phyloP scores from a whole-genome alignment of 345 rosid species.

The Pistacia integerrima region DNA sequence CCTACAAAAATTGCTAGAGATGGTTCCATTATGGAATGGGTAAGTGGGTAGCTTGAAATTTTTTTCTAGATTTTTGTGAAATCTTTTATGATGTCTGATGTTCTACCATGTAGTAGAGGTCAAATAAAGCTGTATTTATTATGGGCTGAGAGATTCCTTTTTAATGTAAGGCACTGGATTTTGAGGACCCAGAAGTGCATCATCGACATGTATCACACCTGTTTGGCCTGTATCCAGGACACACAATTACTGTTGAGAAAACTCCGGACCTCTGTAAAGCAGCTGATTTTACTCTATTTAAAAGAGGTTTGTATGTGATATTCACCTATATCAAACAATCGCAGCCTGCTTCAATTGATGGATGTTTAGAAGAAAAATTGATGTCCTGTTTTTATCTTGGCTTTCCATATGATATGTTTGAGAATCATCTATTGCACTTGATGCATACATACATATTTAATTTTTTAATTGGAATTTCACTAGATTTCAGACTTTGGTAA shows the following conservation, averaged over 20 bases:
- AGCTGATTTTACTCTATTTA: slow-evolving; percentile 63
- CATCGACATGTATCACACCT: slow-evolving; percentile 92
- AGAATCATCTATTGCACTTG: not conserved
- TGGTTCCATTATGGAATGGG: slow-evolving; percentile 98
- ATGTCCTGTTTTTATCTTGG: not conserved
- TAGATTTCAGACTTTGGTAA: not conserved
- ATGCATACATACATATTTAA: not conserved
- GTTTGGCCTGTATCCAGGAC: slow-evolving; percentile 94
- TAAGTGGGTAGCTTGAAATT: slow-evolving; percentile 24
- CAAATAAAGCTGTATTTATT: not conserved
- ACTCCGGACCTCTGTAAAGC: slow-evolving; percentile 80
- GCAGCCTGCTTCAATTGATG: not conserved
- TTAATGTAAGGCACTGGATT: slow-evolving; percentile 58
- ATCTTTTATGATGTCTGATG: not conserved
- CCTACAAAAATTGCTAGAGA: slow-evolving; percentile 75
- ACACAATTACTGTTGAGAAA: slow-evolving; percentile 67
- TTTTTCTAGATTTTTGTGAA: not conserved
- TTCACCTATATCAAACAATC: not conserved
- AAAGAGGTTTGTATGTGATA: slow-evolving; percentile 66
- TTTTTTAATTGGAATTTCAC: not conserved
- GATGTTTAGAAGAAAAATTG: not conserved
- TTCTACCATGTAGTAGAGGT: not conserved
- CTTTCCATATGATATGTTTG: not conserved
- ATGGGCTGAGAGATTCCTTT: slow-evolving; percentile 6
- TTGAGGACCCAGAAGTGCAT: slow-evolving; percentile 76